These are phyloP conservation scores for Colletotrichum higginsianum DNA, from an alignment of 2,329 filamentous ascomycete genomes.

Conservation along the genomic window DNA sequence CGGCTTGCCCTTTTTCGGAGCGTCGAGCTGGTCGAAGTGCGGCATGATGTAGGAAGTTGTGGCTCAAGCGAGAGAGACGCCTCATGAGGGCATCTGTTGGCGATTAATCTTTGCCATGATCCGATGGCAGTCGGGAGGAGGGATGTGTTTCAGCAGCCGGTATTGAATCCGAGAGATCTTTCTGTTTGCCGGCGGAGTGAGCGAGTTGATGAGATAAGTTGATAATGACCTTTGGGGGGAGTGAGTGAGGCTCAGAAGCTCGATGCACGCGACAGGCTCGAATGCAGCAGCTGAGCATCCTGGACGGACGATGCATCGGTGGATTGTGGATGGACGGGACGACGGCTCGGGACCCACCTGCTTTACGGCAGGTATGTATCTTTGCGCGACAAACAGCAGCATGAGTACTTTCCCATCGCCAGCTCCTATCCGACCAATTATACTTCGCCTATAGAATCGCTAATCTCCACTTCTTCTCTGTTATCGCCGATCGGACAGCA, in stretches of 20 bases:
- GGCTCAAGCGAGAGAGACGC: slow-evolving; percentile 39
- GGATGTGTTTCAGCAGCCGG: neutral
- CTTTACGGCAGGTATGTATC: neutral
- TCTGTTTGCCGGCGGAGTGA: neutral
- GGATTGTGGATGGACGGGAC: slow-evolving; percentile 27
- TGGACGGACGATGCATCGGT: slow-evolving; percentile 11
- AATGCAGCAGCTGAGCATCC: slow-evolving; percentile 26
- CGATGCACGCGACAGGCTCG: slow-evolving; percentile 38
- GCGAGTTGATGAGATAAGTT: slow-evolving; percentile 6
- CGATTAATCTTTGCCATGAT: slow-evolving; percentile 39
- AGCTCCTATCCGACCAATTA: neutral
- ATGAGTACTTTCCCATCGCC: neutral
- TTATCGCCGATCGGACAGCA: slow-evolving; percentile 10
- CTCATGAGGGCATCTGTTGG: slow-evolving; percentile 39
- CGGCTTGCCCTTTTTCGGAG: slow-evolving; percentile 69
- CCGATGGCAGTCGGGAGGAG: slow-evolving; percentile 1
- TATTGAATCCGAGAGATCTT: neutral
- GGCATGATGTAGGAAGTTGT: slow-evolving; percentile 58
- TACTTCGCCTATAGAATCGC: neutral
- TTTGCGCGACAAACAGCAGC: neutral
- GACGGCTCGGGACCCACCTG: slow-evolving; percentile 6
- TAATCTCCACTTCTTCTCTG: slow-evolving; percentile 12
- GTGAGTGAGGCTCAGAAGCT: slow-evolving; percentile 27
- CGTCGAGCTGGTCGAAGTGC: slow-evolving; percentile 62
- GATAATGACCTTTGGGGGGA: slow-evolving; percentile 9